Evolutionary conservation across 225 moss, liverwort and hornwort genomes (phyloP).

Genomic region (Physcomitrellopsis africana): DNA sequence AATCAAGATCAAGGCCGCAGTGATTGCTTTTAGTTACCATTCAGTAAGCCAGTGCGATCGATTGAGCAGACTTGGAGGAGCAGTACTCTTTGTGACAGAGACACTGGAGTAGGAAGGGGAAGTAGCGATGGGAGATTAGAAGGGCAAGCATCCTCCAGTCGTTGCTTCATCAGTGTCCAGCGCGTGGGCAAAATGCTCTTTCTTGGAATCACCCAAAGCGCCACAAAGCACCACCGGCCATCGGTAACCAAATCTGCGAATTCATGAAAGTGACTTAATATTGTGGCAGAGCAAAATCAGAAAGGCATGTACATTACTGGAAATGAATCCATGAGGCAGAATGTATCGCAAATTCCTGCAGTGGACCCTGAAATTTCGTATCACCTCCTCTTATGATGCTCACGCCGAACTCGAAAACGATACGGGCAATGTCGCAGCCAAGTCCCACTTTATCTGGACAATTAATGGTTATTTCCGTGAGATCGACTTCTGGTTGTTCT

Average conservation of each 20-base stretch:
- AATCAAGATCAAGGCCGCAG: background rate
- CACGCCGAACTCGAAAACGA: conserved; percentile 73
- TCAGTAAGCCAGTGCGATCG: conserved; percentile 75
- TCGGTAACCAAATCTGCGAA: conserved; percentile 78
- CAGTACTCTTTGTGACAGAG: conserved; percentile 49
- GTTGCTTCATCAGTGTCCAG: conserved; percentile 67
- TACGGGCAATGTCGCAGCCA: conserved; percentile 75
- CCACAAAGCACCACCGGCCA: conserved; percentile 81
- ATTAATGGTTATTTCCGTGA: conserved; percentile 75
- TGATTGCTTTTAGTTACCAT: conserved; percentile 26
- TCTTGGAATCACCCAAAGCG: conserved; percentile 65
- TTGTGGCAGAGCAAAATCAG: too few species aligned
- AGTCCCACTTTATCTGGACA: conserved; percentile 86
- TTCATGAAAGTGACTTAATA: background rate
- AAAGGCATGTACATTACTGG: too few species aligned
- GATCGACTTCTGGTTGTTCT: conserved; percentile 49
- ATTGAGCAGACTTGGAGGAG: conserved; percentile 64
- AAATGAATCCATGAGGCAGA: too few species aligned
- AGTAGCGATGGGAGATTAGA: conserved; percentile 50
- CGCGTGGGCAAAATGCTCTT: conserved; percentile 28
- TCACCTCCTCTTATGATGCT: conserved; percentile 68
- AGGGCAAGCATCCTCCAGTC: conserved; percentile 70
- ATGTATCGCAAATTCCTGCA: too few species aligned
- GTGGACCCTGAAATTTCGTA: background rate
- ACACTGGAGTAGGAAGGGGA: conserved; percentile 37